These are phyloP conservation scores for Monosporascus sp. DNA, from an alignment of 2,329 filamentous ascomycete species.

Conservation along the genomic window DNA sequence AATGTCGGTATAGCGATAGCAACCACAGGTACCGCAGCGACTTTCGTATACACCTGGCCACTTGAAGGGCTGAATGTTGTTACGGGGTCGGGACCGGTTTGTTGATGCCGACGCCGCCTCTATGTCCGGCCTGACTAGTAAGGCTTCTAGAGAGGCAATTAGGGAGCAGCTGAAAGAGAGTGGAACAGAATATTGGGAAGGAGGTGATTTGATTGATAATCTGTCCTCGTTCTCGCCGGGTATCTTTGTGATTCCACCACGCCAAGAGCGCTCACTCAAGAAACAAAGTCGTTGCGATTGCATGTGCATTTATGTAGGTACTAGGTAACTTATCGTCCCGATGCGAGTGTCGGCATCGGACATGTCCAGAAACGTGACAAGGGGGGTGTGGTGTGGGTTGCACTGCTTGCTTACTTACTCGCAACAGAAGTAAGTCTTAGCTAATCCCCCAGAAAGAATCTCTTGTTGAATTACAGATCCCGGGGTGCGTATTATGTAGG, in stretches of 20 bases:
- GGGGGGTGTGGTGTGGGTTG: no score
- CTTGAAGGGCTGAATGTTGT: not conserved
- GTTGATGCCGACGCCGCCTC: no score
- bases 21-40: not conserved
- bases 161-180: no score
- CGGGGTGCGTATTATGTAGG: not conserved
- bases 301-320: not conserved
- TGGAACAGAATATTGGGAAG: not conserved
- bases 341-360: not conserved
- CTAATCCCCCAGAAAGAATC: not conserved
- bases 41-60: not conserved
- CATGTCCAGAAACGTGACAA: not conserved
- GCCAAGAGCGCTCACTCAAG: no score
- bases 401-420: no score
- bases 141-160: no score
- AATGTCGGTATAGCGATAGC: not conserved
- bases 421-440: not conserved
- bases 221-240: constrained; percentile 11
- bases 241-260: constrained; percentile 12
- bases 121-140: no score
- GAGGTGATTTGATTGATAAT: not conserved
- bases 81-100: not conserved
- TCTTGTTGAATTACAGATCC: not conserved
- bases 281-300: not conserved
- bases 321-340: not conserved